Base-by-base conservation (phyloP, 202 grass and related monocot genomes). In the Dendrocalamus latiflorus region DNA sequence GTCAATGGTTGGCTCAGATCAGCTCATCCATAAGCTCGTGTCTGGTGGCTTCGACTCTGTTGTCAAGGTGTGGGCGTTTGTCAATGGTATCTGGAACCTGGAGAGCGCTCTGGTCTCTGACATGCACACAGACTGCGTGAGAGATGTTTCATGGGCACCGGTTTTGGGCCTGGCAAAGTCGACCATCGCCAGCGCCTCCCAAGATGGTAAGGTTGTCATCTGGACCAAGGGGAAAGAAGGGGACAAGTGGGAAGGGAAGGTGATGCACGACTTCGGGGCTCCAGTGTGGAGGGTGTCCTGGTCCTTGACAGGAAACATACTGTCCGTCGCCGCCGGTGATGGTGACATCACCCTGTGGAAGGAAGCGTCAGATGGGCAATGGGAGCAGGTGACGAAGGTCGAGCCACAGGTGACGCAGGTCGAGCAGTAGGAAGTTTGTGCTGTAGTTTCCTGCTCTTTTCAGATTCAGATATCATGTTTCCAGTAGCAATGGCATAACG, bases 111-210 rank as follows among this genome's bases (percentile, higher is more conserved):
- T 83, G 68, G 58, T 85, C 54, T 58, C 84, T 0, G 85, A 91
- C 70, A 80, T 90, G 83, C 93, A 95, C 55, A 71, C 24, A 15
- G 88, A 95, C 69, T 95, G 86, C 11, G 85, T 92, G 67, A 92
- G 92, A 44, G 92, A 94, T 12, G 92, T 92, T 7, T 68, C 88
- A 0, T 95, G 93, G 93, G 88, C 90, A 3, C 93, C 88, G 1
- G 85, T 76, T 53, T 75, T 96, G 47, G 91, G 91, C 11, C 72
- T 87, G 36, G 64, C 87, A 14, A 97, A 91, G 85, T 93, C 81
- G 0, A 97, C 93, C 18, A 75, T 91, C 12, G 86, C 86, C 11
- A 91, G 90, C 21, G 75, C 82, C 5, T 91, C 82, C 28, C 83
- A 91, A 62, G 86, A 91, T 3, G 90, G 90, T 48, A 77, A 70